Base-by-base conservation (phyloP, 768 basidiomycete species). In the Termitomyces sp. region DNA sequence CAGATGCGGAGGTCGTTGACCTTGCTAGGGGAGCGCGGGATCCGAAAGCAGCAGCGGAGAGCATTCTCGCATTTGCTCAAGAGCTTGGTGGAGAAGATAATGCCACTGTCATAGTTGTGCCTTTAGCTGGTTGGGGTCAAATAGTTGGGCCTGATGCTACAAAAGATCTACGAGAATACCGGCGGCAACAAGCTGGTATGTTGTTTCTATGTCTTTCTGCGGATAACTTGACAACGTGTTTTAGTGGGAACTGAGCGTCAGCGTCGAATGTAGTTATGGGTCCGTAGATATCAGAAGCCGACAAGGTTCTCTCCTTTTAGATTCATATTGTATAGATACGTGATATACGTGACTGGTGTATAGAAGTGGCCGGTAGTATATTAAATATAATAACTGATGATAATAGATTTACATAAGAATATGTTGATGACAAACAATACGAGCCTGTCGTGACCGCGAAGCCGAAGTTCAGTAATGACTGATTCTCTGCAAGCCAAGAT, bases 1-100 rank as follows among this genome's bases (percentile, higher is more conserved):
- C 94, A 0, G 94, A 98, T 69, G 90, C 92, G 60, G 97, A 99
- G 73, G 88, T 99, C 59, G 85, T 92, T 33, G 97, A 98, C 70
- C 84, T 99, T 45, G 88, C 87, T 6, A 80, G 94, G 51, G 77
- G 78, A 46, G 84, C 88, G 7, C 68, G 73, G 9, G 82, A 86
- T 64, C 96, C 96, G 0, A 85, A 83, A 65, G 72, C 73, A 31
- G 95, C 93, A n/a, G 95, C 96, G 4, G 79, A 88, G 31, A 79
- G 81, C 15, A 94, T 98, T 44, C 73, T 98, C 6, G 73, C 84
- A 22, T 98, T 93, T 67, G 88, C 92, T 1, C 90, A 98, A 72
- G 92, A 94, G 59, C 73, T 94, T 47, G 87, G 87, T 34, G 88
- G 90, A 33, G 88, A 91, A 60, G 97, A 99, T 69, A 99, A 99